A percentile compares a stretch with the other conserved stretches of the same genome.
These are phyloP conservation scores for Tetradesmus obliquus DNA, from an alignment of 139 green algal genomes.

Conservation along the genomic window DNA sequence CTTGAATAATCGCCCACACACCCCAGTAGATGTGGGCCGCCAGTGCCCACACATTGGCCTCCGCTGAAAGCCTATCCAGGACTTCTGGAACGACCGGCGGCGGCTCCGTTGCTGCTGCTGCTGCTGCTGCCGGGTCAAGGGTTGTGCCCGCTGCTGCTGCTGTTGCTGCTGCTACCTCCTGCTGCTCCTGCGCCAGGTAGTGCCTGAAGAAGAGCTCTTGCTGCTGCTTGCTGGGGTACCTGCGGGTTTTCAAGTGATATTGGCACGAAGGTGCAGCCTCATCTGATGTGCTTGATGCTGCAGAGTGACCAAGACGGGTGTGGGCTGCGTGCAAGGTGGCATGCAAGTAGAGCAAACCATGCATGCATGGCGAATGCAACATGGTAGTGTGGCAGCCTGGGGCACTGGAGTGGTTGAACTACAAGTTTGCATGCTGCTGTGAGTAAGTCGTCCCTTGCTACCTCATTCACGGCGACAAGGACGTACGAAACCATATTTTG, in stretches of 20 bases:
- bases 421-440: too few species aligned
- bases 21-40: slow-evolving; percentile 95
- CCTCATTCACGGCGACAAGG: too few species aligned
- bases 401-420: too few species aligned
- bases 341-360: background rate
- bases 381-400: too few species aligned
- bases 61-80: slow-evolving; percentile 64
- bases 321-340: background rate
- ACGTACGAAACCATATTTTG: too few species aligned
- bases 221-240: slow-evolving; percentile 46
- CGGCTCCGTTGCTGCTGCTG: background rate
- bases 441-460: too few species aligned
- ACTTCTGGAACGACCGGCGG: background rate
- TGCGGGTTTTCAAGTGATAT: background rate
- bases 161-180: background rate
- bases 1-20: slow-evolving; percentile 89
- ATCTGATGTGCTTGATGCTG: background rate
- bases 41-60: slow-evolving; percentile 87
- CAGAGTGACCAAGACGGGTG: too few species aligned
- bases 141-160: background rate
- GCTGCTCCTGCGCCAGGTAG: slow-evolving; percentile 70
- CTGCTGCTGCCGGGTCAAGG: slow-evolving; percentile 5
- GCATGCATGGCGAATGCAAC: too few species aligned
- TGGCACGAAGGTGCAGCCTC: background rate
- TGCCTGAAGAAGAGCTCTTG: slow-evolving; percentile 73